Conservation (phyloP, 345 rosid genomes). For the Hevea brasiliensis region DNA sequence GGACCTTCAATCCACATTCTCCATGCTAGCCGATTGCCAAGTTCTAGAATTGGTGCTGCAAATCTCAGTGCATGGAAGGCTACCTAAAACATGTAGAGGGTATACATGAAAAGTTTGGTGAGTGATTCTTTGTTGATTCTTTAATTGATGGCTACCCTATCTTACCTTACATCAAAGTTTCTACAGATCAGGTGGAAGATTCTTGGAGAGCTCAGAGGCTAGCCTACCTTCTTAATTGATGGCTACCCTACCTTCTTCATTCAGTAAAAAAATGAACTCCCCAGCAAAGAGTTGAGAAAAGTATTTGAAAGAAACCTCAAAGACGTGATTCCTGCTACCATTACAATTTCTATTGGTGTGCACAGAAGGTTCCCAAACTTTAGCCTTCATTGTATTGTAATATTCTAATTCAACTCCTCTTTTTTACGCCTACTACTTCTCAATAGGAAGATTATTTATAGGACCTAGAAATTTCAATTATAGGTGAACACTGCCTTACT, state of each 20-base stretch:
- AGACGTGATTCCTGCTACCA: neutral
- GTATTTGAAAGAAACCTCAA: neutral
- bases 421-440: no score
- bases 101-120: neutral
- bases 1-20: constrained; percentile 90
- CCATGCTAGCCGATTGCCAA: constrained; percentile 60
- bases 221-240: constrained; percentile 59
- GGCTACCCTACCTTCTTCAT: constrained; percentile 62
- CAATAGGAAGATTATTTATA: neutral
- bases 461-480: neutral
- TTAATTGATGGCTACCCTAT: neutral
- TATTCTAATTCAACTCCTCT: no score
- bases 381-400: no score
- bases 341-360: neutral
- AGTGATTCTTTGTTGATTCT: neutral
- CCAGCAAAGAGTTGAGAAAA: neutral
- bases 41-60: constrained; percentile 51
- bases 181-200: constrained; percentile 69
- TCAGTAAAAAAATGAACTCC: constrained; percentile 24
- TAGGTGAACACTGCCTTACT: no score
- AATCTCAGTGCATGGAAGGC: constrained; percentile 74
- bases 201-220: constrained; percentile 69
- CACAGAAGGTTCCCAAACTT: no score
- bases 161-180: constrained; percentile 73
- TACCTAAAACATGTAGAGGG: constrained; percentile 38